A percentile compares a stretch with the other conserved stretches of the same genome.
Evolutionary conservation across 208 protist species (phyloP).

Genomic region (Wallacemonas sp.): DNA sequence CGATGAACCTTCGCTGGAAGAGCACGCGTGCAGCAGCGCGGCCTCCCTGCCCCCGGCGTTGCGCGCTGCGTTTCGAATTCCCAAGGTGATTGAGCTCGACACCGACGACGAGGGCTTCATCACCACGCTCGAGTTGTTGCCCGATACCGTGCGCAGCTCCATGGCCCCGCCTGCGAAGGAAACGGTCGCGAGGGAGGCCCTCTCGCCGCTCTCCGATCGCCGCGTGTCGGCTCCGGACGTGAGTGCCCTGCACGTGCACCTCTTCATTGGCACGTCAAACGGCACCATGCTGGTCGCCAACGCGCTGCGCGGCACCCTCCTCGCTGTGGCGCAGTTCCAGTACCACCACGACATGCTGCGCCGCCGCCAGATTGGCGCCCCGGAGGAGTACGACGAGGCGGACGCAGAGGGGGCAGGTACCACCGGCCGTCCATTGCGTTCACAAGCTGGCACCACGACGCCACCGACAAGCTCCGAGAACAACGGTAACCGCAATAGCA

Average conservation of each 20-base stretch:
- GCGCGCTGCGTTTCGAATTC: slow-evolving; percentile 40
- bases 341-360: slow-evolving; percentile 22
- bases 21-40: not conserved
- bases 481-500: not conserved
- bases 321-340: slow-evolving; percentile 75
- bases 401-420: no score
- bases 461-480: no score
- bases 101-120: slow-evolving; percentile 71
- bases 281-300: slow-evolving; percentile 82
- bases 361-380: slow-evolving; percentile 20
- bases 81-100: slow-evolving; percentile 57
- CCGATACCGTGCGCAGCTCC: slow-evolving; percentile 27
- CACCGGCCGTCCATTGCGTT: no score
- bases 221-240: slow-evolving; percentile 7
- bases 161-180: not conserved
- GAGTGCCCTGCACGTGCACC: slow-evolving; percentile 55
- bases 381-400: no score
- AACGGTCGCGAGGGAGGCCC: not conserved
- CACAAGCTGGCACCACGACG: not conserved
- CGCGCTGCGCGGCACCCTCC: slow-evolving; percentile 74
- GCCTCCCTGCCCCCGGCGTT: slow-evolving; percentile 22
- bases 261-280: slow-evolving; percentile 86
- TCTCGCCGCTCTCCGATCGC: not conserved
- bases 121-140: slow-evolving; percentile 54
- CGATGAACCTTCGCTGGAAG: slow-evolving; percentile 4